Conservation (phyloP, 2,329 filamentous ascomycete genomes). For the Colletotrichum euphorbiae region DNA sequence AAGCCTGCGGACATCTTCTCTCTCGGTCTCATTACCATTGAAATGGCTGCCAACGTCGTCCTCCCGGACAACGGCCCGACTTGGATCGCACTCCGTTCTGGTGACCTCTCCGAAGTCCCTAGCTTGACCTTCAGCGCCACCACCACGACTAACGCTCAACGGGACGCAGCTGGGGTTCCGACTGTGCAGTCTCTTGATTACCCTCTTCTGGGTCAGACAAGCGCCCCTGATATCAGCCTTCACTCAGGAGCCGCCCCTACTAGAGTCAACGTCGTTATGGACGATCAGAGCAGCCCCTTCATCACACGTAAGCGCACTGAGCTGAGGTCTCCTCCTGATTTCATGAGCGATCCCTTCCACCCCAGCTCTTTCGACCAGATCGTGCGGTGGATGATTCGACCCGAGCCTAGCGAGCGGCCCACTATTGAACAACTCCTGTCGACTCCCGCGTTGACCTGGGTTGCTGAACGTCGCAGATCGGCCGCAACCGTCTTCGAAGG, state of each 20-base stretch:
- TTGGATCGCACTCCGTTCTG: slow-evolving; percentile 90
- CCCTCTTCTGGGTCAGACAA: slow-evolving; percentile 34
- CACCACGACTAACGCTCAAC: slow-evolving; percentile 30
- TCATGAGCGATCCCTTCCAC: slow-evolving; percentile 85
- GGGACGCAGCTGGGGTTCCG: slow-evolving; percentile 39
- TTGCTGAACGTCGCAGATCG: slow-evolving; percentile 79
- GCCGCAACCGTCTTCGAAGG: slow-evolving; percentile 97
- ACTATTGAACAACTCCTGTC: slow-evolving; percentile 78
- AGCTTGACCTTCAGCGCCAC: slow-evolving; percentile 85
- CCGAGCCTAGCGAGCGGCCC: slow-evolving; percentile 79
- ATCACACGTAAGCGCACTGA: slow-evolving; percentile 57
- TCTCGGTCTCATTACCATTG: slow-evolving; percentile 91
- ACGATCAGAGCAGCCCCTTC: slow-evolving; percentile 51
- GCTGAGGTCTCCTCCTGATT: slow-evolving; percentile 76
- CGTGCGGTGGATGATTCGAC: slow-evolving; percentile 88
- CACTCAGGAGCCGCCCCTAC: slow-evolving; percentile 52
- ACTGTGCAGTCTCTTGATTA: slow-evolving; percentile 39
- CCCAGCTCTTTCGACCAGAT: slow-evolving; percentile 83
- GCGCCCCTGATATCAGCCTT: slow-evolving; percentile 40
- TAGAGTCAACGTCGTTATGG: slow-evolving; percentile 42
- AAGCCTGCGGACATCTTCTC: slow-evolving; percentile 95
- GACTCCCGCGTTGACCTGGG: slow-evolving; percentile 82
- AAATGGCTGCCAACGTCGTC: slow-evolving; percentile 93
- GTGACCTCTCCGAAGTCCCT: slow-evolving; percentile 89
- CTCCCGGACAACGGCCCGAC: slow-evolving; percentile 92